These are phyloP conservation scores for Calonectria pteridis DNA, from an alignment of 2,329 filamentous ascomycete genomes.

Conservation along the genomic window DNA sequence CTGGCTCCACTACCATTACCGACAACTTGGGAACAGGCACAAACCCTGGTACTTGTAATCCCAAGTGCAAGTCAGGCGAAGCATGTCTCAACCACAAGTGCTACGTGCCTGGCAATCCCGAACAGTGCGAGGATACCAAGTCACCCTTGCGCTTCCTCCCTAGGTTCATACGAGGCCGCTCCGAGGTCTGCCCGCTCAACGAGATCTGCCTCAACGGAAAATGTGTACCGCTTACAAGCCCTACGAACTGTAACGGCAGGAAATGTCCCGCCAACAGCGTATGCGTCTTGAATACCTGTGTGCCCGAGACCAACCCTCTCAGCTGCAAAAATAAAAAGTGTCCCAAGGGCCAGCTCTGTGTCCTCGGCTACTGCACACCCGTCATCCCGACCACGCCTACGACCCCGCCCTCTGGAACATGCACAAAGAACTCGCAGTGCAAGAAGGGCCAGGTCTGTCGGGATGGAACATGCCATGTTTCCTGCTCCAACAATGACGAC, in stretches of 20 bases:
- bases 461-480: neutral
- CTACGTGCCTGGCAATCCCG: neutral
- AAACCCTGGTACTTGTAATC: neutral
- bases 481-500: neutral
- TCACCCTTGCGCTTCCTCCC: neutral
- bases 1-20: neutral
- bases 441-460: neutral
- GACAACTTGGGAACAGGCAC: neutral
- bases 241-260: constrained; percentile 17
- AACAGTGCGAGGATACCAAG: neutral
- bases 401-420: neutral
- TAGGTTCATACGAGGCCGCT: neutral
- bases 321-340: constrained; percentile 25
- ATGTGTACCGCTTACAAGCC: constrained; percentile 15
- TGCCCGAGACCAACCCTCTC: constrained; percentile 18
- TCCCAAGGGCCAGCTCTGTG: constrained; percentile 22
- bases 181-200: constrained; percentile 9
- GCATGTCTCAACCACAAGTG: constrained; percentile 5
- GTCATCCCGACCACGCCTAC: neutral
- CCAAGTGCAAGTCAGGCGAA: neutral
- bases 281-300: constrained; percentile 31
- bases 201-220: constrained; percentile 29
- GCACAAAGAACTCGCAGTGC: neutral
- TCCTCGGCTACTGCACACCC: constrained; percentile 30
- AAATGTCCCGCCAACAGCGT: constrained; percentile 28